Base-by-base conservation (phyloP, 805 yeast genomes). In the Myxozyma kluyveri region DNA sequence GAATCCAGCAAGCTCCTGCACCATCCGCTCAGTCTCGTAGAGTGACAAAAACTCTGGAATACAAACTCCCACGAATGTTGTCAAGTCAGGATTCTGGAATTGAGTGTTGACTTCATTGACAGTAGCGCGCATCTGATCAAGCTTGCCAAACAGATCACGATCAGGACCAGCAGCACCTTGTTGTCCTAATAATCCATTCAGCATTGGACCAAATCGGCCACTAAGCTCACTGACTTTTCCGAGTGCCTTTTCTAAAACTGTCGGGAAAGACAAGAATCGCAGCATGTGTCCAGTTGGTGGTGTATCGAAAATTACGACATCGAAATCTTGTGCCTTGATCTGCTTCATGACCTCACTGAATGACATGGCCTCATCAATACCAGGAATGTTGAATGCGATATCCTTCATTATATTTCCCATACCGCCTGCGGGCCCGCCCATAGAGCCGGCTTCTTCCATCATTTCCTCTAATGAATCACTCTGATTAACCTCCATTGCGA, bases 261-360 rank as follows among this genome's bases (percentile, higher is more conserved):
- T 80, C 35, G 99, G 99, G 65, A 93, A 80, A 71, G 90, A 96
- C 68, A 93, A 76, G 70, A 93, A 93, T 65, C 99, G 81, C 63
- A 93, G 75, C 1, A 99, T 93, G 71, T 93, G 99, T 33, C 99
- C 99, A 0, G 99, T 93, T 63, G 99, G 99, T 0, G 99, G 99
- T n/a, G 99, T 93, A 70, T 93, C 99, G 65, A 93, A 93, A 61
- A 93, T 88, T 60, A 93, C 90, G 6, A 96, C 88, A 61, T 86
- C 88, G 68, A 86, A 93, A 42, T 76, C 76, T 55, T 78, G 72
- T 60, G 79, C 82, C 71, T 89, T 90, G 70, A 93, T 90, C 67
- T 93, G 98, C 69, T 93, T 93, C 78, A 93, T 80, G 31, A 93
- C 98, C 72, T 93, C 99, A 85, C 95, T 93, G 67, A 93, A 93